These are phyloP conservation scores for Plasmodium gallinaceum DNA, from an alignment of 169 alveolate species.

Conservation along the genomic window DNA sequence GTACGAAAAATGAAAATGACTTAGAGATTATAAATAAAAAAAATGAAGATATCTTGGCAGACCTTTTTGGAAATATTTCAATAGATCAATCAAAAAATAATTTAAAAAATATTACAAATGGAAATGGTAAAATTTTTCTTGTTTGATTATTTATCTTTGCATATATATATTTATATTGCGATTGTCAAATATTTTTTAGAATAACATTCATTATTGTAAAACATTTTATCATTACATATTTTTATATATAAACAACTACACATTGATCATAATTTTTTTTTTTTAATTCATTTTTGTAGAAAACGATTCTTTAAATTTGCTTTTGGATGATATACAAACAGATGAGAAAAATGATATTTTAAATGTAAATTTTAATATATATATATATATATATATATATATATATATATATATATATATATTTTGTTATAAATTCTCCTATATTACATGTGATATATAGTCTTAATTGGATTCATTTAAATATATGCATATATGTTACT, in stretches of 20 bases:
- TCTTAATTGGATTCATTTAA: no score
- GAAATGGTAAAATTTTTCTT: not conserved
- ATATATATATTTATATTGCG: no score
- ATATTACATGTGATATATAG: no score
- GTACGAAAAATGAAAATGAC: not conserved
- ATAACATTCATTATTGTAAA: no score
- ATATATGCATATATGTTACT: no score
- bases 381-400: not conserved
- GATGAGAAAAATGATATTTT: slow-evolving; percentile 24
- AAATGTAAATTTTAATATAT: slow-evolving; percentile 10
- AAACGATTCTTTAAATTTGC: slow-evolving; percentile 24
- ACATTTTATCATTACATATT: no score
- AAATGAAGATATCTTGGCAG: slow-evolving; percentile 77
- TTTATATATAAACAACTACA: not conserved
- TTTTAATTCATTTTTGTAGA: slow-evolving; percentile 19
- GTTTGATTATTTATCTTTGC: no score
- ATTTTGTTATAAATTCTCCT: no score
- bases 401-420: not conserved
- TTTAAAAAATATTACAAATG: slow-evolving; percentile 1
- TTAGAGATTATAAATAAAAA: slow-evolving; percentile 38
- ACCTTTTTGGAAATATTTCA: slow-evolving; percentile 67
- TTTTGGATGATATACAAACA: slow-evolving; percentile 32
- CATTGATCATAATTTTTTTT: not conserved
- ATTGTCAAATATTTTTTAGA: no score
- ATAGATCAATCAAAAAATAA: slow-evolving; percentile 44